Base-by-base conservation (phyloP, 768 basidiomycete genomes). In the Astraeus odoratus region DNA sequence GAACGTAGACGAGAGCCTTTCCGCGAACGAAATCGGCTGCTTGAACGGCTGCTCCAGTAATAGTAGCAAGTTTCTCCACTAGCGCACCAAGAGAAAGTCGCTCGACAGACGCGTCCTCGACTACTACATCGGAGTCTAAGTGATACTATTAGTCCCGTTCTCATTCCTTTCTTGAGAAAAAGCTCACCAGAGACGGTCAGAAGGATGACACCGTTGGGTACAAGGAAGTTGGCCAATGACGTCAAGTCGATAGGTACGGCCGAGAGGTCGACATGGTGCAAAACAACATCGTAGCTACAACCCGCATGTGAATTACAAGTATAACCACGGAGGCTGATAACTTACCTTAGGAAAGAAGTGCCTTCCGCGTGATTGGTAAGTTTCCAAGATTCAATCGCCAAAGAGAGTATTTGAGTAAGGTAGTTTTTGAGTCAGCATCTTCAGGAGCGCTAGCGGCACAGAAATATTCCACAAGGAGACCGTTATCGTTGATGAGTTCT, bases 221-320 rank as follows among this genome's bases (percentile, higher is more conserved):
- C 60, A 9, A 62, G 44, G 22, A 63, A 23, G 22, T 60, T 60
- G 5, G 54, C 33, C 16, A 63, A 56, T 1, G 54, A 58, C 26
- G 30, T 31, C 5, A 62, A 34, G 31, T 63, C 51, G 16, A 42
- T 22, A 30, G 49, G 51, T 10, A 58, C 51, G 2, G 52, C 54
- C 7, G 55, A 47, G 33, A 62, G 52, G 31, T 52, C 51, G 7
- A 54, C 44, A 5, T 53, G 53, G 39, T 57, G 45, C 2, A 62
- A 22, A 5, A 51, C 60, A 24, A 60, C 41, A 25, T 60, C 49
- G 20, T 8, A 26, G 27, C 43, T 37, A n/a, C 16, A 15, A 23
- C 37, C 8, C 16, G 9, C n/a, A n/a, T 18, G 16, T 30, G 31
- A 40, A 22, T 39, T 24, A 24, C 15, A 43, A 27, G 22, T 6